Evolutionary conservation across 2,329 filamentous ascomycete species (phyloP).

Genomic region (Trichoderma sp.): DNA sequence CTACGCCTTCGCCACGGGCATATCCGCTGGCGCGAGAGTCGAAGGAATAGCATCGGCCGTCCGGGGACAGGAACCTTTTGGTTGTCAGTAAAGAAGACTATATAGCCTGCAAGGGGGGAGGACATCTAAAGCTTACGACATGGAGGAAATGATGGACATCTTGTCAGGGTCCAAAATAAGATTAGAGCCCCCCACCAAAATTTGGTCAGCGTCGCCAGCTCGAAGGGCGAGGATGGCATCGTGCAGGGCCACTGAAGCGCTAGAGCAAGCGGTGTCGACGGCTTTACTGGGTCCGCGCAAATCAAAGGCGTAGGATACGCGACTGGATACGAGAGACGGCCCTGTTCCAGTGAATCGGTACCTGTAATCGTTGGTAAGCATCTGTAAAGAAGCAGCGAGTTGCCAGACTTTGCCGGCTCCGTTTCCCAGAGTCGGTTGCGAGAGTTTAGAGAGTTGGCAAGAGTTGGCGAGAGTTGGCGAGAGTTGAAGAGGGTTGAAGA

Average conservation of each 20-base stretch:
- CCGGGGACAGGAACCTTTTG: slow-evolving; percentile 23
- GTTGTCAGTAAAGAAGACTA: neutral
- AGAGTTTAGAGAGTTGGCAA: neutral
- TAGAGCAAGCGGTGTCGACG: slow-evolving; percentile 42
- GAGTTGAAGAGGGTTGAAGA: neutral
- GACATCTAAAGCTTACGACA: slow-evolving; percentile 16
- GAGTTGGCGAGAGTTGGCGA: neutral
- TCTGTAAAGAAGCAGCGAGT: neutral
- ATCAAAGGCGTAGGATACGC: slow-evolving; percentile 25
- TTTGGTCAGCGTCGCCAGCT: slow-evolving; percentile 34
- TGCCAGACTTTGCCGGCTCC: no score
- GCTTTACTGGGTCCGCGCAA: slow-evolving; percentile 30
- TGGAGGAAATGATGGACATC: slow-evolving; percentile 25
- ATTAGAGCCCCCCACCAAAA: slow-evolving; percentile 33
- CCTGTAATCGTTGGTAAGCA: slow-evolving; percentile 6
- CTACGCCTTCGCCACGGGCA: slow-evolving; percentile 53
- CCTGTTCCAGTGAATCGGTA: slow-evolving; percentile 24
- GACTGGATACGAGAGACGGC: slow-evolving; percentile 18
- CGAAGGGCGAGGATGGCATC: slow-evolving; percentile 28
- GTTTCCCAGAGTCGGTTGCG: neutral
- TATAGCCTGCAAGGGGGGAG: neutral
- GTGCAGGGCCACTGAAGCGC: slow-evolving; percentile 37
- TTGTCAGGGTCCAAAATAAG: slow-evolving; percentile 27
- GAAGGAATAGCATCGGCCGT: slow-evolving; percentile 24
- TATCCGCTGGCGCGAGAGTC: slow-evolving; percentile 45